Percentiles rank a stretch among this genome's conserved stretches.
These are phyloP conservation scores for Ilyonectria destructans DNA, from an alignment of 2,329 filamentous ascomycete genomes.

Conservation along the genomic window DNA sequence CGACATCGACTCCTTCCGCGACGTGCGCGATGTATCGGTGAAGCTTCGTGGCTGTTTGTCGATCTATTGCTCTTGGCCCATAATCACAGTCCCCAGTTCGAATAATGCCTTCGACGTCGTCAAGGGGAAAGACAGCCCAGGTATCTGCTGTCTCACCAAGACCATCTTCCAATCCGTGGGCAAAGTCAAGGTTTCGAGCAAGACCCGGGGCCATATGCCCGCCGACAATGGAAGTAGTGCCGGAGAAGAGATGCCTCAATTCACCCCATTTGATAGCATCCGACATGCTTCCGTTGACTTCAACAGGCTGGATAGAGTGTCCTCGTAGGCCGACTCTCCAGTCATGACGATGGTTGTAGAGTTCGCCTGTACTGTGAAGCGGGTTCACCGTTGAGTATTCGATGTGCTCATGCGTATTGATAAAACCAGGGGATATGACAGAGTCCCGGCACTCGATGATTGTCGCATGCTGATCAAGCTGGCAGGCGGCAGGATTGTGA, in stretches of 20 bases:
- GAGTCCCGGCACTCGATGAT: slow-evolving; percentile 12
- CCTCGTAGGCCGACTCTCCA: slow-evolving; percentile 25
- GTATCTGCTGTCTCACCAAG: background rate
- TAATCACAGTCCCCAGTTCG: slow-evolving; percentile 25
- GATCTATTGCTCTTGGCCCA: slow-evolving; percentile 5
- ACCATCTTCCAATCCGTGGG: slow-evolving; percentile 5
- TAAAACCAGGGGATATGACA: slow-evolving; percentile 30
- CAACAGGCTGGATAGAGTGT: background rate
- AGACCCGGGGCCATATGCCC: slow-evolving; percentile 21
- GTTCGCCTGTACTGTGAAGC: slow-evolving; percentile 2
- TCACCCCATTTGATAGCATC: slow-evolving; percentile 25
- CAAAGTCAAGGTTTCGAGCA: slow-evolving; percentile 26
- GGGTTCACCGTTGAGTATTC: slow-evolving; percentile 22
- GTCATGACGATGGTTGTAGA: slow-evolving; percentile 22
- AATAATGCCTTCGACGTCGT: slow-evolving; percentile 13
- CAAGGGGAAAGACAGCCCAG: slow-evolving; percentile 15
- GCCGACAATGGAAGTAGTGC: slow-evolving; percentile 24
- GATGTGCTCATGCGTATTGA: slow-evolving; percentile 29
- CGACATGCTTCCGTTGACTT: slow-evolving; percentile 6
- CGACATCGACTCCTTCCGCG: slow-evolving; percentile 17
- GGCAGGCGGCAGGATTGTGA: background rate
- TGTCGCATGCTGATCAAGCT: slow-evolving; percentile 1
- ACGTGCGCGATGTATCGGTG: slow-evolving; percentile 19
- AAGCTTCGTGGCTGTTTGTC: background rate
- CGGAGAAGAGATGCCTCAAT: slow-evolving; percentile 24